Evolutionary conservation across 1,284 basidiomycete genomes (phyloP).

Genomic region (Marasmius sp.): DNA sequence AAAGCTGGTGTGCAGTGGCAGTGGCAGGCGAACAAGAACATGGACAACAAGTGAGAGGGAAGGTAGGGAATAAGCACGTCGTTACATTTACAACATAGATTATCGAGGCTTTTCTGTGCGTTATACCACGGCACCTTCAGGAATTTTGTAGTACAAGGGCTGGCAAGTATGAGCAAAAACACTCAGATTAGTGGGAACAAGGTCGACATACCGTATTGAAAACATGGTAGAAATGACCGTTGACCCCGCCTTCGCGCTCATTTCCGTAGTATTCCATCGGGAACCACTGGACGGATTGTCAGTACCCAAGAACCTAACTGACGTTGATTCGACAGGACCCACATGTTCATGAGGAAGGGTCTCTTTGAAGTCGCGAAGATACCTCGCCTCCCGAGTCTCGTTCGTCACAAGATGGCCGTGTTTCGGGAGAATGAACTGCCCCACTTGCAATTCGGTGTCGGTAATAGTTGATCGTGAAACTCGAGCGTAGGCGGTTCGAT

Average conservation of each 20-base stretch:
- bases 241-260: constrained; percentile 51
- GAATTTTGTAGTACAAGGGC: constrained; percentile 70
- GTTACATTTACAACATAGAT: background rate
- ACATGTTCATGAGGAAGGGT: constrained; percentile 65
- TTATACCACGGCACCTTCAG: constrained; percentile 50
- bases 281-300: constrained; percentile 60
- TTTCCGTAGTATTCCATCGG: constrained; percentile 68
- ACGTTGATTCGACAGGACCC: constrained; percentile 22
- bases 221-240: constrained; percentile 76
- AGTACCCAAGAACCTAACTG: background rate
- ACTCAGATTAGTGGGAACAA: background rate
- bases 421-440: constrained; percentile 75
- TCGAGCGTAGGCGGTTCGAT: constrained; percentile 76
- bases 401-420: constrained; percentile 54
- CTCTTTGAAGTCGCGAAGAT: constrained; percentile 67
- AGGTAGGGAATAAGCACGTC: background rate
- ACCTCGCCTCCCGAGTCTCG: constrained; percentile 62
- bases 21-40: background rate
- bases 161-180: constrained; percentile 24
- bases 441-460: constrained; percentile 78
- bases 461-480: constrained; percentile 72
- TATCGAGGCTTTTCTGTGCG: background rate
- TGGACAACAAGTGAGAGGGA: background rate
- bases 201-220: constrained; percentile 57
- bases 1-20: too few species aligned